Base-by-base conservation (phyloP, 345 rosid genomes). In the Bruguiera sexangula region DNA sequence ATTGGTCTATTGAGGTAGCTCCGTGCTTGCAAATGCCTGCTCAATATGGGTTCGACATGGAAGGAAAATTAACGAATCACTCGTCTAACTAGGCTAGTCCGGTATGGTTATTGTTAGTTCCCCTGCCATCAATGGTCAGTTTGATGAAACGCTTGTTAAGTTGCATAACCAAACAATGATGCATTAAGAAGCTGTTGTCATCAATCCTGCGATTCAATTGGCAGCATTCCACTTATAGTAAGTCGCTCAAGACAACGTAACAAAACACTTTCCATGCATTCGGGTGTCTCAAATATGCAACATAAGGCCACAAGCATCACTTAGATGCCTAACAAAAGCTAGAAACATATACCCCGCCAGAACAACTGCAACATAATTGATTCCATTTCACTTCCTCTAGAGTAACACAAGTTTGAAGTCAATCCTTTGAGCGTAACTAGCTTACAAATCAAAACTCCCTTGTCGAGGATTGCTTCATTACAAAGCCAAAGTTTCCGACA, bases 401-500 rank as follows among this genome's bases (percentile, higher is more conserved):
- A 26, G 22, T 22, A 22, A 55, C 22, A 55, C 59, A 55, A n/a
- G 60, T 3, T 22, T 22, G 60, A 56, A 56, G 18, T 10, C 60
- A 56, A 43, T 53, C 18, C 50, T 58, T 0, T 22, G 8, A 43
- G 31, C n/a, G 15, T n/a, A 53, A 48, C 43, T 6, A 26, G 16
- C 30, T 65, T 50, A 36, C 10, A 30, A 66, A 27, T 34, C 26
- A 66, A 68, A 65, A 64, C 19, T 19, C 20, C 55, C 50, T 52
- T 24, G 46, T 26, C 51, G 32, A 51, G 8, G 20, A 8, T n/a
- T 53, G 26, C 22, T 31, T 53, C 67, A 24, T 48, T 54, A 68
- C 81, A 73, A 34, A 53, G 55, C 61, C 67, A 80, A 7, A 66
- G 67, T 27, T 46, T 60, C 64, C 6, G 60, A 65, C n/a, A 55